Conservation (phyloP, 768 basidiomycete species). For the Dictyophora rubrovolvata region DNA sequence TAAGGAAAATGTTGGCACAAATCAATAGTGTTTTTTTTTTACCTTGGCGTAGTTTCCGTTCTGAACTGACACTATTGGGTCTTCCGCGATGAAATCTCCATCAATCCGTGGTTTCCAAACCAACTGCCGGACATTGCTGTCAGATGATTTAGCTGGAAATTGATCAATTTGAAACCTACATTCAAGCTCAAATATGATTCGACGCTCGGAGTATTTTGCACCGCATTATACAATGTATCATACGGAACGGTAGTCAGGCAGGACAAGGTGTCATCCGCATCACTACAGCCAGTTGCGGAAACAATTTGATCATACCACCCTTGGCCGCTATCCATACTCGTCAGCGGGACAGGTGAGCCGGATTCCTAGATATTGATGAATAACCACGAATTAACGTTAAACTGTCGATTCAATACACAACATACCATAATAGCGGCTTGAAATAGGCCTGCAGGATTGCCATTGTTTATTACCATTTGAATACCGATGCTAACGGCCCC, state of each 20-base stretch:
- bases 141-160: not conserved
- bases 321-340: slow-evolving; percentile 34
- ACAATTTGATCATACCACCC: slow-evolving; percentile 35
- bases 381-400: not conserved
- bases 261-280: slow-evolving; percentile 28
- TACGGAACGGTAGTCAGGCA: slow-evolving; percentile 32
- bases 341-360: slow-evolving; percentile 35
- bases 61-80: slow-evolving; percentile 23
- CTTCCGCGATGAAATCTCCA: slow-evolving; percentile 26
- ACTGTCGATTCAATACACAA: not conserved
- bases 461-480: slow-evolving; percentile 14
- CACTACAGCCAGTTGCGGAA: slow-evolving; percentile 29
- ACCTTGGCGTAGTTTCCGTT: slow-evolving; percentile 19
- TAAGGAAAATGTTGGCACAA: slow-evolving; percentile 5
- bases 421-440: slow-evolving; percentile 15
- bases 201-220: slow-evolving; percentile 20
- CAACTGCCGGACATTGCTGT: not conserved
- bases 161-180: not conserved
- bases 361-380: slow-evolving; percentile 21
- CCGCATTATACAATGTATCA: slow-evolving; percentile 27
- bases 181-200: not conserved
- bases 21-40: slow-evolving; percentile 25
- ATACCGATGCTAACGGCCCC: slow-evolving; percentile 13
- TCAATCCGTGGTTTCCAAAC: slow-evolving; percentile 32
- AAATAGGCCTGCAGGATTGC: slow-evolving; percentile 14